Conservation (phyloP, 805 yeast genomes). For the Metschnikowia orientalis region DNA sequence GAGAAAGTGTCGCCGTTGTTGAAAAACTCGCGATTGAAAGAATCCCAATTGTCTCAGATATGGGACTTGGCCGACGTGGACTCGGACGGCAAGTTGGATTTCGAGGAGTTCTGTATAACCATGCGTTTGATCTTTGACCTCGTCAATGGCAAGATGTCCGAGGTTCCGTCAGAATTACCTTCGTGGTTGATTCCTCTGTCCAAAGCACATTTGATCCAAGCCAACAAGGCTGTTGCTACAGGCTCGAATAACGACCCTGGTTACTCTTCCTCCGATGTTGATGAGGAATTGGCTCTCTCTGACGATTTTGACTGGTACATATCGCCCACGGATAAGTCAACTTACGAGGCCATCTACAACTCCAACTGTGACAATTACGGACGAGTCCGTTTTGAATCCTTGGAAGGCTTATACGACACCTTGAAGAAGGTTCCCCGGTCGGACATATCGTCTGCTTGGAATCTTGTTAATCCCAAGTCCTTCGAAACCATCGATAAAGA, state of each 20-base stretch:
- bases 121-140: slow-evolving; percentile 92
- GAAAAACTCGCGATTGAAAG: slow-evolving; percentile 51
- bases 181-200: slow-evolving; percentile 90
- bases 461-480: slow-evolving; percentile 85
- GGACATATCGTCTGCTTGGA: slow-evolving; percentile 91
- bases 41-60: slow-evolving; percentile 70
- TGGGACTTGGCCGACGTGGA: slow-evolving; percentile 64
- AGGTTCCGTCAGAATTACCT: slow-evolving; percentile 73
- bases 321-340: slow-evolving; percentile 75
- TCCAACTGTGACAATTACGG: slow-evolving; percentile 76
- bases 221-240: slow-evolving; percentile 59
- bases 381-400: slow-evolving; percentile 67
- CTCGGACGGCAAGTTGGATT: slow-evolving; percentile 56
- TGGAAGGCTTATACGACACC: slow-evolving; percentile 64
- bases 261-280: slow-evolving; percentile 40
- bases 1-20: slow-evolving; percentile 81
- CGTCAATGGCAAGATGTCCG: slow-evolving; percentile 60
- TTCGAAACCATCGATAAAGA: slow-evolving; percentile 88
- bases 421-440: slow-evolving; percentile 72
- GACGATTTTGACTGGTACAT: slow-evolving; percentile 94
- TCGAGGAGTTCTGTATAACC: slow-evolving; percentile 96
- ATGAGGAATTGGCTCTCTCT: slow-evolving; percentile 57
- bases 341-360: slow-evolving; percentile 74
- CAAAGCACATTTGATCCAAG: slow-evolving; percentile 80
- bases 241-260: slow-evolving; percentile 25